Evolutionary conservation across 2,329 filamentous ascomycete species (phyloP).

Genomic region (Botrytis byssoidea): DNA sequence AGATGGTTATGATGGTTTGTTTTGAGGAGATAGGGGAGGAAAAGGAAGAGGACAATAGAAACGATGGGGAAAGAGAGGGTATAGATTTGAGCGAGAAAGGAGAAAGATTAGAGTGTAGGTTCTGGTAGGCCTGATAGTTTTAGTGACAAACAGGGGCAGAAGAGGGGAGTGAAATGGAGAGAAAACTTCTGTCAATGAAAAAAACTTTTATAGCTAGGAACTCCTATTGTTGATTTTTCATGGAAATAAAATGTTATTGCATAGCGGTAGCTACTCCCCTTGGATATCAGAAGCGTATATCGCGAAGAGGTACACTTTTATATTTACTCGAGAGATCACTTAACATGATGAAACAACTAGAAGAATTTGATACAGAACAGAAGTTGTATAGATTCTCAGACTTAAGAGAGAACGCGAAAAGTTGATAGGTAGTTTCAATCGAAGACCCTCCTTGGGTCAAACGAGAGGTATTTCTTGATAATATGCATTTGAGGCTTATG

Average conservation of each 20-base stretch:
- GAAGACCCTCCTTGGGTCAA: not conserved
- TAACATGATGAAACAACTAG: not conserved
- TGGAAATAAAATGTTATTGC: not conserved
- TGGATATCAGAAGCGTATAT: not conserved
- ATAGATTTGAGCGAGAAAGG: not conserved
- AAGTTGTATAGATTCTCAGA: not conserved
- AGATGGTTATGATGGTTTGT: not conserved
- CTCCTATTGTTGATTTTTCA: not conserved
- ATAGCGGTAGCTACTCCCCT: not conserved
- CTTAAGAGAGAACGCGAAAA: not conserved
- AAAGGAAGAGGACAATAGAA: not conserved
- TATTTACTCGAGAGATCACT: not conserved
- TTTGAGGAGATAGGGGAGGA: not conserved
- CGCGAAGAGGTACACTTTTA: no score
- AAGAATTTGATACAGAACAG: not conserved
- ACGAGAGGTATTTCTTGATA: not conserved
- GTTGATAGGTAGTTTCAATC: not conserved
- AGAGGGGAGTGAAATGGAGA: not conserved
- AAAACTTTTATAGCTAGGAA: not conserved
- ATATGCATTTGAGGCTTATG: not conserved
- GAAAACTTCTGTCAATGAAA: not conserved
- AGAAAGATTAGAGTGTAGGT: not conserved
- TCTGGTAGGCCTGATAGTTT: rapidly evolving
- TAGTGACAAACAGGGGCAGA: not conserved
- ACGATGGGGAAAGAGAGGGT: no score